Base-by-base conservation (phyloP, 2,329 filamentous ascomycete genomes). In the Stylonectria norvegica region DNA sequence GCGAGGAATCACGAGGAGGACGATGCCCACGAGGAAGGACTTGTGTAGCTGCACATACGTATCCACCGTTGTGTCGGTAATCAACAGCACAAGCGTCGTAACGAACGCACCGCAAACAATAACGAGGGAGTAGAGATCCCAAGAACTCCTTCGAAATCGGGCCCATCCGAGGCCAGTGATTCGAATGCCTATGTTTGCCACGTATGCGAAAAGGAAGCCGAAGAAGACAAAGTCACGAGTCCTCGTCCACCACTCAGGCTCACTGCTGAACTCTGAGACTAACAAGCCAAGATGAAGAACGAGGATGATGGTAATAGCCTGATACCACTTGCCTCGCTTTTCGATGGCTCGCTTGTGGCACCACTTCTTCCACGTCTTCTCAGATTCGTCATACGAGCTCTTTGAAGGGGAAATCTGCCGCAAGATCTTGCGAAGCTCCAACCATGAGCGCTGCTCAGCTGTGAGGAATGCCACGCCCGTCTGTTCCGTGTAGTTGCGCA, bases 401-500 rank as follows among this genome's bases (percentile, higher is more conserved):
- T 95, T 97, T 0, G 93, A 96, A 4, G 93, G 93, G 4, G 90
- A 91, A 9, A 98, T 89, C 61, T 97, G 93, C 36, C 88, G 79
- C 27, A 98, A 71, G 17, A 96, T 73, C 66, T 98, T 98, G 42
- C 93, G 80, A 52, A 98, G 67, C 63, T 98, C 93, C 11, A 98
- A 78, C 93, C 93, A 98, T 0, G 91, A 95, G 53, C 93, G 83
- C 62, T 98, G 93, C 56, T 98, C 93, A 1, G 90, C 85, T 1
- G 93, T 98, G 55, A 98, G 71, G 62, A 91, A 98, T 3, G 93
- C 93, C 30, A 98, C 93, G 2, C 93, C 93, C 0, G 93, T 98
- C 66, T 97, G 90, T 66, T 98, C 93, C 0, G 93, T 98, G 66
- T 98, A 98, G 63, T 96, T 98, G 46, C 93, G 88, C 93, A 98